phyloP scores from a whole-genome alignment of 805 yeast genomes.

The Candida coquimbonensis region DNA sequence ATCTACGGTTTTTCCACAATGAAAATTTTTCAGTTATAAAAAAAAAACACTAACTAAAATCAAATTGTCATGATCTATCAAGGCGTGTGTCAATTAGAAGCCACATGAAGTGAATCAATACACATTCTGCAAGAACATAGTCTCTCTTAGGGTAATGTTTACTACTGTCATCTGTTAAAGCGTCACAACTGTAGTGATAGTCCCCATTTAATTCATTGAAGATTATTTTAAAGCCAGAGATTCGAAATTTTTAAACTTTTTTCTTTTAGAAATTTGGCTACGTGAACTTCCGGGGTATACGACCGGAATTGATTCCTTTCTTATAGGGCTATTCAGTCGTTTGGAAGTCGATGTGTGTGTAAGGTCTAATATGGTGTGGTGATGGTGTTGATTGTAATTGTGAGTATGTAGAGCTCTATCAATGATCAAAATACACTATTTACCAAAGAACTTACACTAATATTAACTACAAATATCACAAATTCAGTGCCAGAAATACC shows the following conservation, averaged over 20 bases:
- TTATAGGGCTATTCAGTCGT: too few species aligned
- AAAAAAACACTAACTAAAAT: background rate
- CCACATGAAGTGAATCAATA: constrained; percentile 1
- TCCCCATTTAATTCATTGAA: constrained; percentile 23
- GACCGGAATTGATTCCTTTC: too few species aligned
- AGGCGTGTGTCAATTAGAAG: constrained; percentile 6
- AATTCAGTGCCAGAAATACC: too few species aligned
- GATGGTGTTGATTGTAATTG: too few species aligned
- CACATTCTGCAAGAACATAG: constrained; percentile 18
- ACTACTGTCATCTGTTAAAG: constrained; percentile 29
- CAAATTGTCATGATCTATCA: background rate
- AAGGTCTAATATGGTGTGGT: too few species aligned
- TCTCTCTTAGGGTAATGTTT: constrained; percentile 49
- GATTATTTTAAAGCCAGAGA: background rate
- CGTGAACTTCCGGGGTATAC: background rate
- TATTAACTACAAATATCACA: too few species aligned
- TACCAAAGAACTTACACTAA: too few species aligned
- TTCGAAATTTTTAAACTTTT: background rate
- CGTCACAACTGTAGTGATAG: constrained; percentile 41
- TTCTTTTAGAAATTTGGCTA: background rate
- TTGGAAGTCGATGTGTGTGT: background rate
- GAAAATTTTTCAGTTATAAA: background rate
- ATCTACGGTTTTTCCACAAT: too few species aligned
- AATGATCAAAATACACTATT: too few species aligned
- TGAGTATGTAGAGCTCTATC: too few species aligned